phyloP scores from a whole-genome alignment of 352 stramenopile species.

The Phytopythium montanum region DNA sequence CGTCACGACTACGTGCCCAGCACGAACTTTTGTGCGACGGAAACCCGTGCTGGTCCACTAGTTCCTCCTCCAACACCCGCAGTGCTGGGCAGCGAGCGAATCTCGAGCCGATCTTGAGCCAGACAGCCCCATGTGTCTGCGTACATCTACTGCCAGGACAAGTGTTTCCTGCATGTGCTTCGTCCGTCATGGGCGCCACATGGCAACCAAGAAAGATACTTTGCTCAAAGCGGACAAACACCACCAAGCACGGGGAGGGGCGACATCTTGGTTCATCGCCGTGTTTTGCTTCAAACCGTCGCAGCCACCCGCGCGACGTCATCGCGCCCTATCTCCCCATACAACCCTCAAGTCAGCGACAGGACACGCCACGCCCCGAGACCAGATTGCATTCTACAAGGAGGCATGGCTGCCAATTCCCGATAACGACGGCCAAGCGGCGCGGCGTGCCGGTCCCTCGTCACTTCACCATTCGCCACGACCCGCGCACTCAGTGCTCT shows the following conservation, averaged over 20 bases:
- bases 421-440: too few species aligned
- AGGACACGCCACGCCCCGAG: background rate
- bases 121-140: background rate
- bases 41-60: background rate
- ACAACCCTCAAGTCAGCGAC: background rate
- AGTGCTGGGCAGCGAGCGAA: background rate
- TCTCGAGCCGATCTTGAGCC: background rate
- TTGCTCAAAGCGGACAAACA: too few species aligned
- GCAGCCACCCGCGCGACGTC: background rate
- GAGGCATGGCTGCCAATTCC: background rate
- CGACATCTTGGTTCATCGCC: background rate
- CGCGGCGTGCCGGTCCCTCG: background rate
- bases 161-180: background rate
- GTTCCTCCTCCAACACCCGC: background rate
- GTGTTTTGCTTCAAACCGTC: background rate
- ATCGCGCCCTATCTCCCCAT: background rate
- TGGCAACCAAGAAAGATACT: background rate
- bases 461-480: background rate
- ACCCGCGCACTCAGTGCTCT: background rate
- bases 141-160: too few species aligned
- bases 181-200: background rate
- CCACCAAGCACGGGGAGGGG: background rate
- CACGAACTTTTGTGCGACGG: background rate
- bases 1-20: background rate
- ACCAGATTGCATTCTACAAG: background rate